Conservation (phyloP, 139 green algal genomes). For the Chlorella sp. region DNA sequence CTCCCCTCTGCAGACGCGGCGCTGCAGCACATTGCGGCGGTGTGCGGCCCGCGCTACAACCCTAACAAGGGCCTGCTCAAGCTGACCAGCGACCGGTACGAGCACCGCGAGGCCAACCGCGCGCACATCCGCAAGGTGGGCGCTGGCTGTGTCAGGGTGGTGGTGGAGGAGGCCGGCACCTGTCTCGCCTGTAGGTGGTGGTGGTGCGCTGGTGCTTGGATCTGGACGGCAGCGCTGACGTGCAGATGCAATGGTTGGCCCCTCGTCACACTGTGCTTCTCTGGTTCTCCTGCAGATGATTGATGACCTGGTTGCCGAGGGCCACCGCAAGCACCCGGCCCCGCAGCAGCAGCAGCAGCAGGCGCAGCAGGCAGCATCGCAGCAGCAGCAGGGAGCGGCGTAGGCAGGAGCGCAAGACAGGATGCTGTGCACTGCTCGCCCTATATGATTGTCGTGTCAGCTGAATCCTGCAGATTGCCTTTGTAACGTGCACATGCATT, state of each 20-base stretch:
- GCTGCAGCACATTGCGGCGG: constrained; percentile 55
- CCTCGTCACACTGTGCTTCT: background rate
- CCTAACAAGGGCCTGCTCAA: constrained; percentile 44
- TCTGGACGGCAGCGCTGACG: no score
- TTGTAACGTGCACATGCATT: background rate
- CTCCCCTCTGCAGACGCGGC: constrained; percentile 36
- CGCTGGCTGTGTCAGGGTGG: background rate
- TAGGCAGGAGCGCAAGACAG: background rate
- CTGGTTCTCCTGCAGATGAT: background rate
- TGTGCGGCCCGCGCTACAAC: constrained; percentile 61
- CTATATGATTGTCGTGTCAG: background rate
- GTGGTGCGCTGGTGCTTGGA: background rate
- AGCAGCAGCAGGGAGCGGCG: constrained; percentile 11
- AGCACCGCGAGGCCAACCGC: constrained; percentile 52
- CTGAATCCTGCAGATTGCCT: background rate
- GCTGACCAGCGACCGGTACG: constrained; percentile 43
- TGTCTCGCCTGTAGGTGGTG: background rate
- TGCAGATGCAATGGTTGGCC: background rate
- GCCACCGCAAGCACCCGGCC: constrained; percentile 15
- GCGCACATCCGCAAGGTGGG: constrained; percentile 39
- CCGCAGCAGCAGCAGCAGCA: constrained; percentile 13
- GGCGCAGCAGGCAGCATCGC: background rate
- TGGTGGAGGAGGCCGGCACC: constrained; percentile 36
- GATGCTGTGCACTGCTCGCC: background rate
- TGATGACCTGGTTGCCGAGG: constrained; percentile 8